Evolutionary conservation across 1,139 yeast species (phyloP), one percentile per base, ranked within the genome.

Genomic region (Lodderomyces jiufengensis): DNA sequence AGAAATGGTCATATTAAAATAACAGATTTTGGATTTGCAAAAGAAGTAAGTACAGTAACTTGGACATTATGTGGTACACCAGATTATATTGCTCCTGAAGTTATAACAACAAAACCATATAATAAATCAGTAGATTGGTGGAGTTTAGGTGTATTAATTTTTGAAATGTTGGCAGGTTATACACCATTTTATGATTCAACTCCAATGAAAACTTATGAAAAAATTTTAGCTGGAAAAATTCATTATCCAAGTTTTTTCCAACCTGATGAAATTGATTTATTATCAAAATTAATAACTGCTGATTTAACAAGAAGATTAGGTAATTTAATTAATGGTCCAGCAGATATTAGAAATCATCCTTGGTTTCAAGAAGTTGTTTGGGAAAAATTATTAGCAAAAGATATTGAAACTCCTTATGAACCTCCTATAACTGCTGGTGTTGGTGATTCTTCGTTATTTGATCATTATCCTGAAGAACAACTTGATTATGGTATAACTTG

Each of bases 21-120:
- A 41, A 76, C 82, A 9, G 81, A 76, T 55, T 76, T 76, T 51
- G 82, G 82, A 1, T 76, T 76, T 51, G 81, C 82, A 27, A 76
- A 76, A 53, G 80, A 76, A 48, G 80, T 76, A 9, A 66, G 65
- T 42, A 73, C 78, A 20, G 78, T 73, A 22, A 76, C 82, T 5
- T 76, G 76, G 64, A 76, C 82, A 1, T 65, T 76, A 43, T 76
- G 82, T 60, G 82, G 82, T 32, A 76, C 82, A 0, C 82, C 82
- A 0, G 82, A 76, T 54, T 76, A 76, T 51, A 76, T 76, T 39
- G 82, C 82, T 0, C 82, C 82, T 1, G 82, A 76, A 53, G 80
- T 76, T 27, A 74, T 76, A 36, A 73, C 80, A 10, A 75, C 80
- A 27, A 76, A 76, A 49, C 80, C 81, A 3, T 76, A 76, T 52